Conservation (phyloP, 805 yeast species). For the Candida nitratophila region DNA sequence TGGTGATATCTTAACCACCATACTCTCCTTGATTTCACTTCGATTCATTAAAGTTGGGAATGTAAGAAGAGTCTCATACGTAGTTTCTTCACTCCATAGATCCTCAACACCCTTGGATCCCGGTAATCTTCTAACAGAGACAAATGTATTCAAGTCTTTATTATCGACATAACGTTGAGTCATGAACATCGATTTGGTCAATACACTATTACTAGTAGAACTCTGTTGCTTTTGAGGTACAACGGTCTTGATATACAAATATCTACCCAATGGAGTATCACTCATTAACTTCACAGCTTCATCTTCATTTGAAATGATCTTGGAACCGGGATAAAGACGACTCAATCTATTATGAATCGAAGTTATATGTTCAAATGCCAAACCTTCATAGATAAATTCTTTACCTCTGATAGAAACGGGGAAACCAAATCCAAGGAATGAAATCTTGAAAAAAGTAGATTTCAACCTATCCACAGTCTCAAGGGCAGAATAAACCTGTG, state of each 20-base stretch:
- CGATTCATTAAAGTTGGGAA: conserved; percentile 89
- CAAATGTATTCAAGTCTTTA: conserved; percentile 63
- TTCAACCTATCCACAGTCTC: conserved; percentile 65
- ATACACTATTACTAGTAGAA: not conserved
- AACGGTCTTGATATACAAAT: conserved; percentile 63
- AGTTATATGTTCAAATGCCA: conserved; percentile 80
- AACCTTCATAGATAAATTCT: conserved; percentile 77
- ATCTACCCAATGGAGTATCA: conserved; percentile 62
- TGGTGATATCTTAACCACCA: conserved; percentile 62
- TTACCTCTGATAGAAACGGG: conserved; percentile 70
- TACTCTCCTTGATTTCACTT: conserved; percentile 53
- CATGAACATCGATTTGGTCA: conserved; percentile 37
- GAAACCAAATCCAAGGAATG: conserved; percentile 80
- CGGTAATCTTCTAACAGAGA: conserved; percentile 63
- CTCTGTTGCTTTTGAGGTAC: conserved; percentile 56
- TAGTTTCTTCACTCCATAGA: conserved; percentile 84
- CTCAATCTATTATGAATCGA: conserved; percentile 73
- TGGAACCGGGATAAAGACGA: conserved; percentile 75
- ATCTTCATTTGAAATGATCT: conserved; percentile 48
- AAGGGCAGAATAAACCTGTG: conserved; percentile 59
- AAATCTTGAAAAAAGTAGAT: conserved; percentile 73
- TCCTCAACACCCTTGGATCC: conserved; percentile 67
- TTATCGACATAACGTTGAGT: conserved; percentile 71
- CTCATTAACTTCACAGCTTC: conserved; percentile 46
- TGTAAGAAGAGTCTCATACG: conserved; percentile 63